These are phyloP conservation scores for Fragaria nilgerrensis DNA, from an alignment of 306 rosid genomes.

Conservation along the genomic window DNA sequence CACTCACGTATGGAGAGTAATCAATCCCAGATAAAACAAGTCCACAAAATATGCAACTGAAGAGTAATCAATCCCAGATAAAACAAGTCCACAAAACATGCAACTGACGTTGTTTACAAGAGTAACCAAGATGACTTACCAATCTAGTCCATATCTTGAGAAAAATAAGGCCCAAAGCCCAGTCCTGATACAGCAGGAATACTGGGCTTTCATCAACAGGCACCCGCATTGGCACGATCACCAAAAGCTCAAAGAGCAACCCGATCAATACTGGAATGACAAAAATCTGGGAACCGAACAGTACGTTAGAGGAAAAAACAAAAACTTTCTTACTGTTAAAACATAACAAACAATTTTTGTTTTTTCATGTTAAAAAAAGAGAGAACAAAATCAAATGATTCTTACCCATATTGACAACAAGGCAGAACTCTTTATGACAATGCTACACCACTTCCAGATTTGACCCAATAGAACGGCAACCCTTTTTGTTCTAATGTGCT, in stretches of 20 bases:
- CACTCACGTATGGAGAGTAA: neutral
- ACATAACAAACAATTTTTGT: neutral
- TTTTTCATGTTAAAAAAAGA: neutral
- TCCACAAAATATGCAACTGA: neutral
- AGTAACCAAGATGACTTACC: slow-evolving; percentile 44
- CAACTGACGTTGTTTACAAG: neutral
- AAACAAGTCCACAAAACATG: neutral
- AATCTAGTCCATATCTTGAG: slow-evolving; percentile 99
- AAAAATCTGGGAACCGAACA: slow-evolving; percentile 59
- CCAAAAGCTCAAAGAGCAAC: slow-evolving; percentile 97
- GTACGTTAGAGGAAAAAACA: slow-evolving; percentile 10
- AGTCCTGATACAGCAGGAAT: slow-evolving; percentile 95
- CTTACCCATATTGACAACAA: slow-evolving; percentile 94
- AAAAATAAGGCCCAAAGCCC: slow-evolving; percentile 98
- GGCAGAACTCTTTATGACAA: slow-evolving; percentile 87
- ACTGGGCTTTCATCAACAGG: slow-evolving; percentile 99
- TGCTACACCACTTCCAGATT: slow-evolving; percentile 86
- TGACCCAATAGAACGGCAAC: slow-evolving; percentile 63
- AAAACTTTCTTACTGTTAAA: neutral
- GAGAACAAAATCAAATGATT: slow-evolving; percentile 2
- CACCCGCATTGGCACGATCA: slow-evolving; percentile 96
- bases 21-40: neutral
- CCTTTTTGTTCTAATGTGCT: slow-evolving; percentile 69
- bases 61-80: neutral
- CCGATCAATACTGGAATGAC: slow-evolving; percentile 95